A percentile compares a stretch with the other conserved stretches of the same genome.
These are phyloP conservation scores for Lojkania enalia DNA, from an alignment of 2,329 filamentous ascomycete genomes.

Conservation along the genomic window DNA sequence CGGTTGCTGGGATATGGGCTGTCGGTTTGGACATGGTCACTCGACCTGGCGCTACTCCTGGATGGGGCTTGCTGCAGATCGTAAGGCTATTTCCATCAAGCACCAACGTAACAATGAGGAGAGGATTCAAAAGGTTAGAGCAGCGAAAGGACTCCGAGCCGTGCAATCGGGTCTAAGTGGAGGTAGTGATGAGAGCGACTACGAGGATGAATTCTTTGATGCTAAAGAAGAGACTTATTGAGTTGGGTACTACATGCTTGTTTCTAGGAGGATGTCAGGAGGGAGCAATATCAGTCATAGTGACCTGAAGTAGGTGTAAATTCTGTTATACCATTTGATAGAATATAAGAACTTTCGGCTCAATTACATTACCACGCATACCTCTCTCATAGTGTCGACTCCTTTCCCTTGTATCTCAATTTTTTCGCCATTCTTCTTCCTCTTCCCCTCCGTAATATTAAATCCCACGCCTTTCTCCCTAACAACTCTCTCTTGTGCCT, in stretches of 20 bases:
- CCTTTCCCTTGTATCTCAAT: constrained; percentile 12
- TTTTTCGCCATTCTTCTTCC: constrained; percentile 5
- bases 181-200: constrained; percentile 12
- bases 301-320: too few relatives aligned
- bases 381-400: constrained; percentile 14
- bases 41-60: constrained; percentile 17
- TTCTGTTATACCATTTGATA: too few relatives aligned
- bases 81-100: constrained; percentile 12
- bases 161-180: too few relatives aligned
- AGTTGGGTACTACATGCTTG: too few relatives aligned
- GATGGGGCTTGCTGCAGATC: constrained; percentile 17
- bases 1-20: constrained; percentile 20
- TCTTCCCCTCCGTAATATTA: constrained; percentile 6
- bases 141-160: too few relatives aligned
- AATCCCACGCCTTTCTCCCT: constrained; percentile 19
- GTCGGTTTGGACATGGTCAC: constrained; percentile 17
- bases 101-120: too few relatives aligned
- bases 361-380: constrained; percentile 23
- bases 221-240: constrained; percentile 10
- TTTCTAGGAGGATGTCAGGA: too few relatives aligned
- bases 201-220: constrained; percentile 23
- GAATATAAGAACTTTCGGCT: too few relatives aligned
- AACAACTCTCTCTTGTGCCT: constrained; percentile 33
- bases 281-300: too few relatives aligned
- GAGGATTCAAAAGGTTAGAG: too few relatives aligned